phyloP scores from a whole-genome alignment of 768 basidiomycete species.

The Pleurotus djamor region DNA sequence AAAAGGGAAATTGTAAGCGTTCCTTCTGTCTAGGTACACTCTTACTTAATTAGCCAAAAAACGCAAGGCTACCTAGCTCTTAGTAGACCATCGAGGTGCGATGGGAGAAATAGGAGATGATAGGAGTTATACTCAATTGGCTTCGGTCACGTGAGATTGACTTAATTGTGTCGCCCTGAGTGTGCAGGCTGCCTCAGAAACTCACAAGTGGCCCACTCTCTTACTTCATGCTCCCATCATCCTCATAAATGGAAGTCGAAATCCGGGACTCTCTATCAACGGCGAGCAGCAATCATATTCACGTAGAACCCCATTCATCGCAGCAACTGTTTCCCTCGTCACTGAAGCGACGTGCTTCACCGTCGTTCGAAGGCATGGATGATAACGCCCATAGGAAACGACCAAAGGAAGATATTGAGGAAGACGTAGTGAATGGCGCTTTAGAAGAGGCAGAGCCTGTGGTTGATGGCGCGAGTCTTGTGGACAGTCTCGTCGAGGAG shows the following conservation, averaged over 20 bases:
- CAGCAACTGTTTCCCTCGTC: conserved; percentile 6
- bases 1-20: not conserved
- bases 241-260: conserved; percentile 2
- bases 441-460: not conserved
- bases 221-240: not conserved
- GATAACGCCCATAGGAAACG: conserved; percentile 55
- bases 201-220: not conserved
- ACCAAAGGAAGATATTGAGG: conserved; percentile 42
- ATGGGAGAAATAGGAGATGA: not conserved
- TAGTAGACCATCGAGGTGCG: not conserved
- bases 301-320: not conserved
- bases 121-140: not conserved
- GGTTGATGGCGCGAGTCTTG: conserved; percentile 30
- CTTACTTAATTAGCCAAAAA: not conserved
- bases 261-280: not conserved
- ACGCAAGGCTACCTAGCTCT: not conserved
- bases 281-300: not conserved
- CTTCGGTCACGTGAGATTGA: not conserved
- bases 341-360: conserved; percentile 63
- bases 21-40: too few relatives aligned
- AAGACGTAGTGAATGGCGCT: not conserved
- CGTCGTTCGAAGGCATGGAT: conserved; percentile 50
- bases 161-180: not conserved
- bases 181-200: not conserved
- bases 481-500: conserved; percentile 67